Evolutionary conservation across 441 rosid genomes (phyloP), one percentile per base, ranked within the genome.

Genomic region (Mallotus japonicus): DNA sequence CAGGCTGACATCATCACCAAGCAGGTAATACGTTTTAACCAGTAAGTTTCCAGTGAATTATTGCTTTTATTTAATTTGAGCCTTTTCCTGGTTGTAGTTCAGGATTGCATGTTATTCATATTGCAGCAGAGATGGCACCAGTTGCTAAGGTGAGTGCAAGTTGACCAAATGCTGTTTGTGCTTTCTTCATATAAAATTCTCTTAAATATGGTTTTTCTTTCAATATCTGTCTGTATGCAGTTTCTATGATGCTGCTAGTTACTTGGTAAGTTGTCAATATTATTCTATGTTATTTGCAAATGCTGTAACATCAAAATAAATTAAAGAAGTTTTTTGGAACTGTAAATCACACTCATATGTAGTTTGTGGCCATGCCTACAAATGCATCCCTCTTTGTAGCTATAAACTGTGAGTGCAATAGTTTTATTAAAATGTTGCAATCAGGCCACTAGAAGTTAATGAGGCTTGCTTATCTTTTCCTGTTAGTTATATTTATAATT

Each of bases 41-140:
- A 44, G 57, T 59, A 49, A 40, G 6, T 69, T 16, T 28, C 46
- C 22, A 15, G 40, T 73, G 32, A 59, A 40, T 75, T 44, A 17
- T 17, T 78, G 53, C 62, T 49, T 44, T 71, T 79, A 49, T 59
- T 67, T 83, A 79, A 84, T 76, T 75, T 73, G 57, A 82, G 71
- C 60, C 73, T 85, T 81, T 75, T 53, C 59, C 79, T 88, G 77
- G 65, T 85, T 86, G 82, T 88, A 95, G 99, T 85, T 75, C 90
- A 80, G 95, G 96, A 86, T 86, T 93, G 86, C 80, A 89, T 81
- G 81, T 95, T 77, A 79, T 95, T 78, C 97, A 93, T 80, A 89
- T 95, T 74, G 98, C 96, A 65, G 99, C 95, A 69, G 99, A 93
- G 85, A 88, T 95, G 95, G 99, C 99, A 75, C 99, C 99, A 67